Percentiles rank a stretch among this genome's conserved stretches.
Conservation (phyloP, 805 yeast genomes). For the Wickerhamiella brachini region DNA sequence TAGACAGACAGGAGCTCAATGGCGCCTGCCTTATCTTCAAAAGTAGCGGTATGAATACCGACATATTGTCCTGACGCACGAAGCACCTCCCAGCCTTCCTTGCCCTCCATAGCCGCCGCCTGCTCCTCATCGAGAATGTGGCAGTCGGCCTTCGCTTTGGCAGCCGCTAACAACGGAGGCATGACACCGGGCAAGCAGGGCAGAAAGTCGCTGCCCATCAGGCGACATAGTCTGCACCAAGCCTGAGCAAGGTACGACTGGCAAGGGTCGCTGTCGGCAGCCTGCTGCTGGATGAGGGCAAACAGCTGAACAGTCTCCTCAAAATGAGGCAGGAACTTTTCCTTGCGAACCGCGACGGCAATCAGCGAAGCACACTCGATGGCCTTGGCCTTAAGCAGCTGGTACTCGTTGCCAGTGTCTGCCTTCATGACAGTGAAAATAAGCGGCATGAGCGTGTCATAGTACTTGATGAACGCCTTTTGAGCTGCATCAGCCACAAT, state of each 20-base stretch:
- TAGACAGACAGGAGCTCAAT: constrained; percentile 77
- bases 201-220: constrained; percentile 71
- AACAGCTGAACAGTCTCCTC: constrained; percentile 60
- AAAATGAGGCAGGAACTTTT: constrained; percentile 65
- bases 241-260: constrained; percentile 81
- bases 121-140: constrained; percentile 78
- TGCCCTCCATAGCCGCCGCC: constrained; percentile 66
- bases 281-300: constrained; percentile 46
- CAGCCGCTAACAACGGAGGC: constrained; percentile 78
- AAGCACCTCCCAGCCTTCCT: constrained; percentile 92
- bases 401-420: constrained; percentile 65
- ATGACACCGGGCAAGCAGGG: constrained; percentile 74
- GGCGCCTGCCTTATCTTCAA: constrained; percentile 88
- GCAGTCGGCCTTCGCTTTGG: constrained; percentile 81
- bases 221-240: constrained; percentile 87
- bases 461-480: constrained; percentile 74
- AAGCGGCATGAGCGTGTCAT: constrained; percentile 87
- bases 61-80: constrained; percentile 82
- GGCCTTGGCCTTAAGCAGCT: constrained; percentile 78
- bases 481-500: constrained; percentile 96
- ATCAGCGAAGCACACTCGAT: constrained; percentile 92
- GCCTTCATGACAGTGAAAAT: constrained; percentile 64
- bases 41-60: constrained; percentile 86
- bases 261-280: constrained; percentile 72
- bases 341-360: constrained; percentile 90